Percentiles rank a stretch among this genome's conserved stretches.
Conservation (phyloP, 176 grass and related monocot species). For the Chrysopogon serrulatus region DNA sequence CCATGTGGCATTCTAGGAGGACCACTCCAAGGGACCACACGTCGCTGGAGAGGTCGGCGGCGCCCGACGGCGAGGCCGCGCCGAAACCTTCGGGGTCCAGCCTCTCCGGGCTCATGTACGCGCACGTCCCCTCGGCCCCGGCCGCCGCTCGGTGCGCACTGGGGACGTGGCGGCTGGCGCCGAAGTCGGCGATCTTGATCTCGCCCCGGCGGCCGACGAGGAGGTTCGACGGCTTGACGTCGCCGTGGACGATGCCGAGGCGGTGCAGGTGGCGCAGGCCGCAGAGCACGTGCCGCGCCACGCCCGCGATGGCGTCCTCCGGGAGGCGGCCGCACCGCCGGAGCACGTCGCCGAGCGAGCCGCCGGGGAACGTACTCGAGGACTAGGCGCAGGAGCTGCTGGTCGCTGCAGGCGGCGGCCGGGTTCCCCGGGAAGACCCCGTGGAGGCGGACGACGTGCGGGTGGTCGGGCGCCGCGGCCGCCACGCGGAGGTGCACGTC, state of each 20-base stretch:
- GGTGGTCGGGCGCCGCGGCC: slow-evolving; percentile 14
- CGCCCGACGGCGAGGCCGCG: background rate
- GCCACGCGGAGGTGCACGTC: slow-evolving; percentile 16
- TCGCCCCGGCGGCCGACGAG: slow-evolving; percentile 33
- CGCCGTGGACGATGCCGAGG: slow-evolving; percentile 41
- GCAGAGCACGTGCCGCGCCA: slow-evolving; percentile 17
- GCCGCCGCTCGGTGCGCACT: background rate
- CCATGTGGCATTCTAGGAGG: slow-evolving; percentile 33
- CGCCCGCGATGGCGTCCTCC: slow-evolving; percentile 15
- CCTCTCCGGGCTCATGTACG: slow-evolving; percentile 42
- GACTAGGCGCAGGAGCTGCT: background rate
- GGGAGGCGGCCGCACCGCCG: background rate
- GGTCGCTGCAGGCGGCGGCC: background rate
- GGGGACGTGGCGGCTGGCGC: slow-evolving; percentile 23
- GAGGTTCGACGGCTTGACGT: slow-evolving; percentile 53
- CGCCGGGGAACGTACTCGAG: slow-evolving; percentile 24
- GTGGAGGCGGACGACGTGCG: slow-evolving; percentile 21
- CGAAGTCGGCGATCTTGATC: slow-evolving; percentile 82
- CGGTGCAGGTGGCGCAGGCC: slow-evolving; percentile 37
- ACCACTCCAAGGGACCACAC: slow-evolving; percentile 42
- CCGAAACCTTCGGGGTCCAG: slow-evolving; percentile 37
- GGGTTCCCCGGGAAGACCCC: background rate
- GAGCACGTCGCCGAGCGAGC: slow-evolving; percentile 31
- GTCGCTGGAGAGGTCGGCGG: slow-evolving; percentile 11
- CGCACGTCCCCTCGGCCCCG: slow-evolving; percentile 12